Evolutionary conservation across 441 rosid species (phyloP).

Genomic region (Corymbia calophylla): DNA sequence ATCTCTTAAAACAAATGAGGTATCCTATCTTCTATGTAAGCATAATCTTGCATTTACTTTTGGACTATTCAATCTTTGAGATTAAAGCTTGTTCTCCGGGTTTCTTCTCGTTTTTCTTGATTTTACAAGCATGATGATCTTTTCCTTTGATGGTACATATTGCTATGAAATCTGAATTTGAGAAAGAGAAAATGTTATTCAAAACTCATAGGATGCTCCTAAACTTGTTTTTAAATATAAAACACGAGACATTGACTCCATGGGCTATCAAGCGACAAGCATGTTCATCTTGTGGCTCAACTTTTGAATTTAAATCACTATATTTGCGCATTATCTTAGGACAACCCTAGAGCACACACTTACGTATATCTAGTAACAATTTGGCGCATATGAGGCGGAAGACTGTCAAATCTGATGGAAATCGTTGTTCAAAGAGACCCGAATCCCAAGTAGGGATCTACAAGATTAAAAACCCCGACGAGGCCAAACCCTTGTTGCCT

Average conservation of each 20-base stretch:
- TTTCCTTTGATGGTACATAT: background rate
- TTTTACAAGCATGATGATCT: background rate
- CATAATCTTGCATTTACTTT: no score
- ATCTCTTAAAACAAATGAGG: background rate
- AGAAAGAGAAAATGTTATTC: background rate
- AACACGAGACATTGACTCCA: rapidly evolving
- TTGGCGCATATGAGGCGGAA: background rate
- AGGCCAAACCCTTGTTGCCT: background rate
- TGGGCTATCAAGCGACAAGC: rapidly evolving
- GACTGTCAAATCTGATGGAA: background rate
- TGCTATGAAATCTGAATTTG: background rate
- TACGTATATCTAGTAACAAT: background rate
- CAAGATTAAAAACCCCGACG: background rate
- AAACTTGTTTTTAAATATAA: background rate
- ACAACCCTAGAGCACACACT: background rate
- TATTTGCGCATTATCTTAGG: rapidly evolving
- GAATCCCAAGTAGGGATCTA: background rate
- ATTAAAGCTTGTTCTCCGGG: background rate
- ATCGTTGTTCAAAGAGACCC: background rate
- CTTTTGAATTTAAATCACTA: background rate
- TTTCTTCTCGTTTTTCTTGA: background rate
- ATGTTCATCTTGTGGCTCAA: background rate
- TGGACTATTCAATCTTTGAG: background rate
- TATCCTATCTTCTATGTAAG: background rate
- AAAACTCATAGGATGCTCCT: background rate